Base-by-base conservation (phyloP, 2,329 filamentous ascomycete genomes). In the Cytospora chrysosperma region DNA sequence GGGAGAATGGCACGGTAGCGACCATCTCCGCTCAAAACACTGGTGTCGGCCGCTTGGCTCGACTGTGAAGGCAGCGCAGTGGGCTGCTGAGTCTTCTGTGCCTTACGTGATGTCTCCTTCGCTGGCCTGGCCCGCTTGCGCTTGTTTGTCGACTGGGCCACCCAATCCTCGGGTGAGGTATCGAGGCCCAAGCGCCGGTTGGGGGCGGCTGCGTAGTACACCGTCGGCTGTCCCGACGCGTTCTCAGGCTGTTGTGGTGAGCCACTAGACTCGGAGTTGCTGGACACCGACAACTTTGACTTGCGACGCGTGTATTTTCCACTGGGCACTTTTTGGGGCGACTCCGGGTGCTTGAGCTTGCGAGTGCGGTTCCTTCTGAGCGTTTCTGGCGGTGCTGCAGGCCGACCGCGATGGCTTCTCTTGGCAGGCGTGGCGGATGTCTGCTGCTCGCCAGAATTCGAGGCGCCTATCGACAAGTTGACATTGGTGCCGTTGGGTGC, bases 151-250 rank as follows among this genome's bases (percentile, higher is more conserved):
- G 43, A 53, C 9, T 40, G 37, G 17, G 58, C 40, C 17, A 49
- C 17, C 51, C 51, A 61, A 5, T 50, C 19, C 40, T 55, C 49
- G 17, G 59, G n/a, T 4, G 52, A 34, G 17, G 52, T 54, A 21
- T 54, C 28, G 19, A 54, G 52, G 21, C 30, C 28, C 37, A 49
- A n/a, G 28, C 17, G n/a, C 1, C 30, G 32, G 19, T 54, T 47
- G 21, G 51, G 51, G 27, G 59, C 40, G 49, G 51, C 28, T 12
- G 7, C 51, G 24, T 55, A 61, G 51, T 61, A 61, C 19, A 17
- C 9, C 10, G n/a, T 19, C 4, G 51, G 37, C 27, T 55, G 27
- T 19, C 24, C 51, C 5, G 58, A n/a, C 12, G n/a, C n/a, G 43
- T 47, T 47, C n/a, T 15, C 27, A 34, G 10, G 37, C 21, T 61